Evolutionary conservation across 306 rosid species (phyloP).

Genomic region (Medicago arabica): DNA sequence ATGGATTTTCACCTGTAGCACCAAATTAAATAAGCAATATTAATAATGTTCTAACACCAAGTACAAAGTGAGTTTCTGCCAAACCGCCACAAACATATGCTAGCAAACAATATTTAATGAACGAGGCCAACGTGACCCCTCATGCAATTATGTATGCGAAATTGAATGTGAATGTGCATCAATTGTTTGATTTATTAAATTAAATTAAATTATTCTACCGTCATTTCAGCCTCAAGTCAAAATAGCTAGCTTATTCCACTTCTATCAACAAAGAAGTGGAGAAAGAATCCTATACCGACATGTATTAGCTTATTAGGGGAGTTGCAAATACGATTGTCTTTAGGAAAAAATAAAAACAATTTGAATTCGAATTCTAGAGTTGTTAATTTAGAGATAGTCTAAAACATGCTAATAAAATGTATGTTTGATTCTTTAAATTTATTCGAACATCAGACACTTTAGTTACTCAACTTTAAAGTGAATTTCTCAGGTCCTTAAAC

Average conservation of each 20-base stretch:
- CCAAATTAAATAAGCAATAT: conserved; percentile 11
- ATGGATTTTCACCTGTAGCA: conserved; percentile 27
- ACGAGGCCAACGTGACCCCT: conserved; percentile 13
- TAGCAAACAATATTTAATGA: conserved; percentile 19
- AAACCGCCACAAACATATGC: conserved; percentile 14
- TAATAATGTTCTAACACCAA: conserved; percentile 13
- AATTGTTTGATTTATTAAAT: not conserved
- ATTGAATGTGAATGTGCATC: conserved; percentile 6
- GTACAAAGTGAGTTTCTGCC: conserved; percentile 34
- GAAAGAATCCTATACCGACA: not conserved
- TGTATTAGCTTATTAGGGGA: not conserved
- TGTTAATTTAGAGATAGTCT: too few relatives aligned
- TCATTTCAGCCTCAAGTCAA: not conserved
- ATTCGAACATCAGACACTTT: too few relatives aligned
- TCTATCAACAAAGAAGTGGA: not conserved
- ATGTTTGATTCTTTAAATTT: too few relatives aligned
- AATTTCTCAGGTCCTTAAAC: too few relatives aligned
- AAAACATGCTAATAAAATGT: too few relatives aligned
- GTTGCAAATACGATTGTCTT: too few relatives aligned
- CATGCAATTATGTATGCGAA: conserved; percentile 10
- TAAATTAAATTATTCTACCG: not conserved
- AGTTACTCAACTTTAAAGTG: too few relatives aligned
- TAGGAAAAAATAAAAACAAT: too few relatives aligned
- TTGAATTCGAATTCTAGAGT: too few relatives aligned
- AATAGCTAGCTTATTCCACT: not conserved